These are phyloP conservation scores for Xylaria arbuscula DNA, from an alignment of 2,329 filamentous ascomycete genomes.

Conservation along the genomic window DNA sequence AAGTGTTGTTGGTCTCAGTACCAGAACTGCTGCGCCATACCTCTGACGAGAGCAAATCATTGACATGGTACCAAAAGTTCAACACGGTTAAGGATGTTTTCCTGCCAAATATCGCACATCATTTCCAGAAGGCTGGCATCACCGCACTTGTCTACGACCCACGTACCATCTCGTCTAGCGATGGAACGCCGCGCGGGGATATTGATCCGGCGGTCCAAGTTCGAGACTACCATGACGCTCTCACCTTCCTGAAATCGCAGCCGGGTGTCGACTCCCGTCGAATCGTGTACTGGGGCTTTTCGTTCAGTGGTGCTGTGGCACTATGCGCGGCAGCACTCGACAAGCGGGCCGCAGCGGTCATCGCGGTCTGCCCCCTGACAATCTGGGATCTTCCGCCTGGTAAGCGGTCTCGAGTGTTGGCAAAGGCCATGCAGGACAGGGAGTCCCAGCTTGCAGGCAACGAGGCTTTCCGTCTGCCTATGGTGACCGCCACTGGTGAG, in stretches of 20 bases:
- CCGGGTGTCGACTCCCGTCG: constrained; percentile 32
- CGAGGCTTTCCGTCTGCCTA: no score
- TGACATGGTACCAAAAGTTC: background rate
- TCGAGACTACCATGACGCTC: constrained; percentile 35
- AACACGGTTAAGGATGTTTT: constrained; percentile 1
- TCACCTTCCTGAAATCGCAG: constrained; percentile 11
- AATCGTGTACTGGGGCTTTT: constrained; percentile 44
- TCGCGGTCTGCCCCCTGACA: constrained; percentile 16
- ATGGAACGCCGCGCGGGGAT: constrained; percentile 39
- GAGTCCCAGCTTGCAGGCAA: no score
- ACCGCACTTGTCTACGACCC: constrained; percentile 43
- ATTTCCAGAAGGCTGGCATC: background rate
- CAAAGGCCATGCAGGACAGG: no score
- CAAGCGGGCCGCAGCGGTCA: constrained; percentile 15
- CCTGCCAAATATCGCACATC: constrained; percentile 4
- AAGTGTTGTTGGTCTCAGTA: no score
- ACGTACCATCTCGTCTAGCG: constrained; percentile 41
- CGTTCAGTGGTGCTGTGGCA: constrained; percentile 39
- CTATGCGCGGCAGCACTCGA: constrained; percentile 41
- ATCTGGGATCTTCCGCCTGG: background rate
- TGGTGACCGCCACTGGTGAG: no score
- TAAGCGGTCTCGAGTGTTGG: no score
- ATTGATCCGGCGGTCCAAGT: constrained; percentile 36
- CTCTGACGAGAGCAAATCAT: no score
- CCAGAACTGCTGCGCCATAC: no score